Evolutionary conservation across 805 yeast species (phyloP).

Genomic region (Clavispora asparagi): DNA sequence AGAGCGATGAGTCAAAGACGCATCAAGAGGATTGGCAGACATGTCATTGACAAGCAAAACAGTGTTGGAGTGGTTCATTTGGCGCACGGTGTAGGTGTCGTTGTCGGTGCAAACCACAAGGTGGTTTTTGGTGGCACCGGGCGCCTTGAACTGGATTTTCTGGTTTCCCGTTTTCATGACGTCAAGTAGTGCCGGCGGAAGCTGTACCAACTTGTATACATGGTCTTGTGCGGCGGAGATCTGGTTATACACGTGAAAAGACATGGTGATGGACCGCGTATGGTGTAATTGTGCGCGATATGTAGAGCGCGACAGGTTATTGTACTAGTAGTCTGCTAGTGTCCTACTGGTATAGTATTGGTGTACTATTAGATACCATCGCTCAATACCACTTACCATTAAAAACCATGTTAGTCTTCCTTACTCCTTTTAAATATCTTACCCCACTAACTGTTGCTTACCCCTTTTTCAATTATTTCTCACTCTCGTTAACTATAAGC

Average conservation of each 20-base stretch:
- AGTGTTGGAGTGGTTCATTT: constrained; percentile 84
- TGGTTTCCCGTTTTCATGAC: constrained; percentile 3
- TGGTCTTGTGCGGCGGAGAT: constrained; percentile 5
- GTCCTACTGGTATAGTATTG: too few relatives aligned
- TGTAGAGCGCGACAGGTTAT: too few relatives aligned
- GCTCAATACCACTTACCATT: too few relatives aligned
- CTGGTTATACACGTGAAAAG: constrained; percentile 11
- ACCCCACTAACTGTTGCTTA: too few relatives aligned
- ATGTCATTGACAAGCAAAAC: constrained; percentile 46
- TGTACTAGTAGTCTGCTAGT: too few relatives aligned
- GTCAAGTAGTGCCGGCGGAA: constrained; percentile 10
- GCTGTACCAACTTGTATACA: constrained; percentile 14
- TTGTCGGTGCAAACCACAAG: constrained; percentile 58
- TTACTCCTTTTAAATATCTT: too few relatives aligned
- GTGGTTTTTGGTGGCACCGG: constrained; percentile 17
- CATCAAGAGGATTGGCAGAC: constrained; percentile 3
- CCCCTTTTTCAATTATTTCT: too few relatives aligned
- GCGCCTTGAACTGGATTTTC: constrained; percentile 13
- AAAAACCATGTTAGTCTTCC: too few relatives aligned
- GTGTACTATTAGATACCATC: too few relatives aligned
- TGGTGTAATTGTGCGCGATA: background rate
- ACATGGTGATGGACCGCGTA: constrained; percentile 4
- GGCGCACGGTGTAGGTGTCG: constrained; percentile 62
- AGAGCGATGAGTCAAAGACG: background rate
- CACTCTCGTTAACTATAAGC: too few relatives aligned